Percentiles rank a stretch among this genome's conserved stretches.
These are phyloP conservation scores for Pichia phayaonensis DNA, from an alignment of 805 yeast species.

Conservation along the genomic window DNA sequence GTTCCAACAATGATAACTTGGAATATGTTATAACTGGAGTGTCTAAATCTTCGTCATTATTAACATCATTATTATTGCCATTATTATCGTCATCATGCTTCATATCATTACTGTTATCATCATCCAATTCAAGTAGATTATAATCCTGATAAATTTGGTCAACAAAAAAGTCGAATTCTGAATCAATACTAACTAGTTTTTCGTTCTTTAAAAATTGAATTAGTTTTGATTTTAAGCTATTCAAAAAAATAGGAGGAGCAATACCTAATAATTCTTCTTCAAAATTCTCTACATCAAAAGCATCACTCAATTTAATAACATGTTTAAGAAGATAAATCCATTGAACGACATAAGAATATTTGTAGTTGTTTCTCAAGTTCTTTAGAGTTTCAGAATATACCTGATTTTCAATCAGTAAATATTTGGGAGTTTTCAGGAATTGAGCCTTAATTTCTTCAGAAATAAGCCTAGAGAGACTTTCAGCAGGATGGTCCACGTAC, in stretches of 20 bases:
- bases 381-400: constrained; percentile 22
- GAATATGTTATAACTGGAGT: constrained; percentile 14
- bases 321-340: constrained; percentile 53
- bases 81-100: too few species aligned
- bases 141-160: constrained; percentile 11
- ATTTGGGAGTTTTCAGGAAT: constrained; percentile 33
- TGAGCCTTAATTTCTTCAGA: constrained; percentile 31
- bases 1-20: constrained; percentile 34
- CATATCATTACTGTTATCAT: constrained; percentile 3
- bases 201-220: constrained; percentile 34
- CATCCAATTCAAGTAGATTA: constrained; percentile 8
- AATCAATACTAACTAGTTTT: constrained; percentile 23
- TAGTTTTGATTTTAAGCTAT: constrained; percentile 37
- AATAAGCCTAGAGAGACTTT: constrained; percentile 21
- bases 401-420: constrained; percentile 32
- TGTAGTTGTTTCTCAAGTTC: constrained; percentile 30
- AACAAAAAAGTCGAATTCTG: constrained; percentile 24
- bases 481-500: constrained; percentile 25
- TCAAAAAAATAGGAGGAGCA: constrained; percentile 33
- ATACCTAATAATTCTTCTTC: constrained; percentile 54
- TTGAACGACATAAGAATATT: constrained; percentile 37
- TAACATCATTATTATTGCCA: too few species aligned
- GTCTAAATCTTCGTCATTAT: background rate
- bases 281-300: constrained; percentile 49
- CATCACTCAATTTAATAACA: constrained; percentile 42